A percentile compares a stretch with the other conserved stretches of the same genome.
Conservation (phyloP, 169 alveolate genomes). For the Theileria parva region DNA sequence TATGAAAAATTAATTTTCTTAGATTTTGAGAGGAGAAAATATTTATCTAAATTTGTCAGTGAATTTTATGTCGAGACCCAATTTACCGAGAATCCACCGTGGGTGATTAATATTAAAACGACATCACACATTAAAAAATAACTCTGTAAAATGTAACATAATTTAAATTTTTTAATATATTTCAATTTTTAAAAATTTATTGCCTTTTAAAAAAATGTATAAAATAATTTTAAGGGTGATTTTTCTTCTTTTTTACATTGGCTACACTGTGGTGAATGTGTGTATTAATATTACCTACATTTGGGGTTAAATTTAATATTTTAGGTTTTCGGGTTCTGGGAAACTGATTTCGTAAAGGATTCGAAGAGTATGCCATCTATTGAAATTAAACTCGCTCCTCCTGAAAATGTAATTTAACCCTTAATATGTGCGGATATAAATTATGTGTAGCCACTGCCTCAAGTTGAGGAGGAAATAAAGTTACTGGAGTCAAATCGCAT, state of each 20-base stretch:
- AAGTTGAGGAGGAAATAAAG: slow-evolving; percentile 71
- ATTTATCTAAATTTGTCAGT: slow-evolving; percentile 27
- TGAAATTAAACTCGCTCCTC: slow-evolving; percentile 78
- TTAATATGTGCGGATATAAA: background rate
- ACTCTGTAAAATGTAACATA: background rate
- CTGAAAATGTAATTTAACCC: slow-evolving; percentile 69
- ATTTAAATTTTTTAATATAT: background rate
- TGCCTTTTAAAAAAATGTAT: background rate
- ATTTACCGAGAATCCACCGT: slow-evolving; percentile 34
- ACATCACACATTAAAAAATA: slow-evolving; percentile 21
- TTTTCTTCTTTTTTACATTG: slow-evolving; percentile 6
- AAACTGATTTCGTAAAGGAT: slow-evolving; percentile 48
- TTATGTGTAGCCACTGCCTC: slow-evolving; percentile 74
- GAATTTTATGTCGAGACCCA: slow-evolving; percentile 56
- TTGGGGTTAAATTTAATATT: background rate
- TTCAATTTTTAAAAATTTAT: background rate
- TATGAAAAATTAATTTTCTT: background rate
- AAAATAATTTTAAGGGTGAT: background rate
- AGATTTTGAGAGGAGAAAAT: slow-evolving; percentile 22
- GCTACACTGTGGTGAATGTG: slow-evolving; percentile 3
- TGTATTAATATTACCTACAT: background rate
- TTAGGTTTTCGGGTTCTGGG: slow-evolving; percentile 37
- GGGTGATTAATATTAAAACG: slow-evolving; percentile 18
- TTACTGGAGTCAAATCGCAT: slow-evolving; percentile 67
- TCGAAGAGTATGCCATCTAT: slow-evolving; percentile 77